Base-by-base conservation (phyloP, 768 basidiomycete genomes). In the Russula earlei region DNA sequence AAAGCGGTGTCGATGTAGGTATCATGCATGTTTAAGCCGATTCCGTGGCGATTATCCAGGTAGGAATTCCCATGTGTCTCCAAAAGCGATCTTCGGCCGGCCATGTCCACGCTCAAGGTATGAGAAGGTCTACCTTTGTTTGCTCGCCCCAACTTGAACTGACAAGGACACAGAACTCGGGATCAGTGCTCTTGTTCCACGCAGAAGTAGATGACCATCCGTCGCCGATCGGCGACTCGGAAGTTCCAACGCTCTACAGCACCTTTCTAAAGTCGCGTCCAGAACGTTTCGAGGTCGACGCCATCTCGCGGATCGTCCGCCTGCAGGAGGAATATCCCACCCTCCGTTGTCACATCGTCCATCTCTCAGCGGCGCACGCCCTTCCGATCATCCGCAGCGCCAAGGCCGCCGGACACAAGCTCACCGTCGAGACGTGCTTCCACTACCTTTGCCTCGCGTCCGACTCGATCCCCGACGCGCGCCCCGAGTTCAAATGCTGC, bases 401-500 rank as follows among this genome's bases (percentile, higher is more conserved):
- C 4, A 83, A 76, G 63, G 67, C 72, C 1, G 71, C 78, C 1
- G 82, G 85, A 0, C 69, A 82, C 33, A 83, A 84, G 9, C 72
- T 99, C 49, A 91, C 92, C 0, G 90, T 92, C 48, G 95, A 99
- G 75, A 99, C 95, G 0, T 97, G 94, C 70, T 97, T 95, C 72
- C 95, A 99, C 70, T 99, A 99, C 72, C 81, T 97, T 20, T 83
- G 83, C 63, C 79, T 96, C 8, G 74, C 79, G 38, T 77, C 91
- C 0, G 78, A 82, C 52, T 71, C 80, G 45, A 85, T 96, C 55
- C 91, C 90, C 5, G 67, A 77, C 54, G 85, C 86, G 10, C 80
- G 71, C 22, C 85, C 93, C 48, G 84, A 93, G 68, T 94, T 91
- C 77, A 96, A 98, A 68, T 99, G 95, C 66, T 96, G 92, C 67